Conservation (phyloP, 78 protist genomes). For the Dictyostelium brefeldianum region DNA sequence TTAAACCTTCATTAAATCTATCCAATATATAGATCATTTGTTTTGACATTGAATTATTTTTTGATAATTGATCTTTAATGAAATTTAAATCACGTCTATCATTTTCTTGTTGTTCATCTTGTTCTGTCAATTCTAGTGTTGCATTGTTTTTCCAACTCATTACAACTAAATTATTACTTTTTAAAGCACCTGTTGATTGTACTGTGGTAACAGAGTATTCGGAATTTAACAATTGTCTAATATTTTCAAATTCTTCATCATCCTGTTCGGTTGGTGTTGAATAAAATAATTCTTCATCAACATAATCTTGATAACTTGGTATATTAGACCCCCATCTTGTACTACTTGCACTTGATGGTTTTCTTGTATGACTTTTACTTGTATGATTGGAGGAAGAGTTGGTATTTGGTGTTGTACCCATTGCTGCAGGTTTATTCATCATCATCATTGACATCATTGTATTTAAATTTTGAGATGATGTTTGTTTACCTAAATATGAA, state of each 20-base stretch:
- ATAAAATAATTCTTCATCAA: slow-evolving; percentile 63
- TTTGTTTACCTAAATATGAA: neutral
- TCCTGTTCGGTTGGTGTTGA: slow-evolving; percentile 66
- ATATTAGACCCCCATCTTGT: slow-evolving; percentile 45
- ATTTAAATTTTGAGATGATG: neutral
- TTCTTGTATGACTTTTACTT: slow-evolving; percentile 38
- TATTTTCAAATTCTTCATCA: slow-evolving; percentile 73
- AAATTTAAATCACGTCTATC: slow-evolving; percentile 38
- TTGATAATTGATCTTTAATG: slow-evolving; percentile 5
- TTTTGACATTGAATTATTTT: slow-evolving; percentile 39
- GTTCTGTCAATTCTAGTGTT: neutral
- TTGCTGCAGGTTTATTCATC: neutral
- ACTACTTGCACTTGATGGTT: neutral
- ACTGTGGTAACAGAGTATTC: slow-evolving; percentile 63
- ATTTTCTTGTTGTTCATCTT: slow-evolving; percentile 42
- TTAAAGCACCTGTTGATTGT: slow-evolving; percentile 49
- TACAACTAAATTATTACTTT: slow-evolving; percentile 41
- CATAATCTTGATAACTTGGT: slow-evolving; percentile 72
- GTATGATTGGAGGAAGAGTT: neutral
- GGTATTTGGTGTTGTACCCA: neutral
- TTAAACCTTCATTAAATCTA: slow-evolving; percentile 50
- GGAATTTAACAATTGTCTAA: slow-evolving; percentile 41
- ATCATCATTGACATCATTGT: neutral
- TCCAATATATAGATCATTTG: slow-evolving; percentile 67
- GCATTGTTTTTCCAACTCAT: slow-evolving; percentile 48